Base-by-base conservation (phyloP, 2,329 filamentous ascomycete genomes). In the Arthrobotrys conoides region DNA sequence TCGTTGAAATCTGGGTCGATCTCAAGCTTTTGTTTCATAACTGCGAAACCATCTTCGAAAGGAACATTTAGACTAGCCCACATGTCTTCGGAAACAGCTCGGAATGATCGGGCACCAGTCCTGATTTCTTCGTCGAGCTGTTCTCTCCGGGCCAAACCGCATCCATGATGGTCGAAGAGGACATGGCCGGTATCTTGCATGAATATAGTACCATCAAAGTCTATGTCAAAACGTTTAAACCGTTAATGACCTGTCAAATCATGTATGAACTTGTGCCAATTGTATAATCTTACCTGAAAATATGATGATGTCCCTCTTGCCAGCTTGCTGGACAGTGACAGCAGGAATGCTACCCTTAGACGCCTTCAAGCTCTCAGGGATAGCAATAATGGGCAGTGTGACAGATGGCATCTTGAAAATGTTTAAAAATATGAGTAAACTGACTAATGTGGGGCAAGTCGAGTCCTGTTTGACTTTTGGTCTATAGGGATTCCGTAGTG, bases 141-240 rank as follows among this genome's bases (percentile, higher is more conserved):
- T 71, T 88, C 84, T 63, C 90, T 87, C 72, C 86, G 86, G 79
- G 87, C 85, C 22, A 86, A 84, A 30, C 90, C 90, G 83, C 90
- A 91, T 65, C 90, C 90, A 80, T 90, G 87, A 81, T 86, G 86
- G 83, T 91, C 90, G 84, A 91, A 91, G 63, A 92, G 88, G 80
- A 91, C 87, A 83, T 92, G 90, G 53, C 91, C 91, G 0, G 89
- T 91, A 81, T 91, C 89, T 86, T 91, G 89, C 87, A 90, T 90
- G 86, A 91, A 91, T 80, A 92, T 92, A 3, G 90, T 92, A 80
- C 90, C 90, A 83, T 92, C 90, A 81, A 92, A 92, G 83, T 92
- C 90, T 91, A 75, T 10, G 2, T 5, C 18, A 38, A 4, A 33
- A 8, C 8, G 2, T 5, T 18, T 30, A 4, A 33, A 8, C 8